Percentiles rank a stretch among this genome's conserved stretches.
Evolutionary conservation across 495 filamentous ascomycete species (phyloP).

Genomic region (Neurospora hispaniola): DNA sequence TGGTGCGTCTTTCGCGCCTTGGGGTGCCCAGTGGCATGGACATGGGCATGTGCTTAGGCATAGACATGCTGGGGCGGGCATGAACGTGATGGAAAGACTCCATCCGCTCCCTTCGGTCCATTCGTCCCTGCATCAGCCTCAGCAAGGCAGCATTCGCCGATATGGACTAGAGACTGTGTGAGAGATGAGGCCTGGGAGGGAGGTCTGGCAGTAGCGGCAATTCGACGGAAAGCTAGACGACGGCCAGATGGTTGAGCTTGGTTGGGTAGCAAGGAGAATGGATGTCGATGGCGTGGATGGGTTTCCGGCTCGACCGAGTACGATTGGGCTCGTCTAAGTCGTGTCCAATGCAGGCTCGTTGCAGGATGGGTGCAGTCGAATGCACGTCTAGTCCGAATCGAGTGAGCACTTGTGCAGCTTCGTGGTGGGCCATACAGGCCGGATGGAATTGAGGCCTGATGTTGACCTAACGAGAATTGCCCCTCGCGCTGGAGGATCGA

Average conservation of each 20-base stretch:
- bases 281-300: neutral
- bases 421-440: neutral
- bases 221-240: constrained; percentile 9
- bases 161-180: neutral
- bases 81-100: neutral
- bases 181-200: neutral
- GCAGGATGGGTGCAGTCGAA: neutral
- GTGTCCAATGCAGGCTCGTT: neutral
- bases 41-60: neutral
- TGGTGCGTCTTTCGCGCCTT: constrained; percentile 18
- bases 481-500: neutral
- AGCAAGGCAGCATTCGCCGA: constrained; percentile 7
- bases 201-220: constrained; percentile 2
- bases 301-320: constrained; percentile 10
- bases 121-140: constrained; percentile 33
- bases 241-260: constrained; percentile 25
- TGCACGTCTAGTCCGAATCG: neutral
- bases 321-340: constrained; percentile 18
- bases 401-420: neutral
- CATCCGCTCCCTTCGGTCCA: constrained; percentile 14
- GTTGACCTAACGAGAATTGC: neutral
- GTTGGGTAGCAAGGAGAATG: constrained; percentile 16
- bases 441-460: neutral
- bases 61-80: neutral
- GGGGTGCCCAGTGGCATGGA: constrained; percentile 7